Evolutionary conservation across 345 rosid species (phyloP), one percentile per base, ranked within the genome.

Genomic region (Euphorbia tirucalli): DNA sequence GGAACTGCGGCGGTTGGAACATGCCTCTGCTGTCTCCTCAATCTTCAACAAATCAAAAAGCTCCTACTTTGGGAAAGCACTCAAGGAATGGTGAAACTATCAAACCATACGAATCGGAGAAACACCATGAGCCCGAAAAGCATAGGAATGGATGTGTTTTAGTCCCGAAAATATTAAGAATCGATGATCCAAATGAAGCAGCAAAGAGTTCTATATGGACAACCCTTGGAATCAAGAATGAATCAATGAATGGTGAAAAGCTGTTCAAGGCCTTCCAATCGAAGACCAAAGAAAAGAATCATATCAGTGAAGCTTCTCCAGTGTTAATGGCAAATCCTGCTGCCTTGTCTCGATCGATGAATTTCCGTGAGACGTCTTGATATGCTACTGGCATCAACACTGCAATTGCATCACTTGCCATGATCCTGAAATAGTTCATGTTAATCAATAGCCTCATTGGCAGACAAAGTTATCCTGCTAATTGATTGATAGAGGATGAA

Each of bases 341-440:
- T 25, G 97, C 98, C 49, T 66, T 91, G 80, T 93, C 92, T 65
- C 85, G 98, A 77, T 91, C 96, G 46, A 68, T 81, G 58, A 83
- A 80, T 78, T 93, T 93, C 84, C 96, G 82, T 31, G 97, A 90
- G 81, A 84, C 66, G 70, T 68, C 73, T 65, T 90, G 79, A 83
- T 67, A 16, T 25, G 11, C 39, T n/a, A n/a, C n/a, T 16, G 15
- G 48, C 22, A 13, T 46, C 43, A 65, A 37, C 64, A 46, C 41
- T 52, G 22, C 31, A 21, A 39, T 50, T 22, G 57, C 30, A 55
- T 44, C 66, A 35, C 44, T 60, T 68, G 43, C 60, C 46, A 3
- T 65, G 39, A 32, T 59, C 74, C 32, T 44, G 22, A 15, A 15
- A n/a, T n/a, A n/a, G n/a, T n/a, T n/a, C n/a, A n/a, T n/a, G n/a